phyloP scores from a whole-genome alignment of 1,284 basidiomycete genomes.

The Xerocomus minutiporus region DNA sequence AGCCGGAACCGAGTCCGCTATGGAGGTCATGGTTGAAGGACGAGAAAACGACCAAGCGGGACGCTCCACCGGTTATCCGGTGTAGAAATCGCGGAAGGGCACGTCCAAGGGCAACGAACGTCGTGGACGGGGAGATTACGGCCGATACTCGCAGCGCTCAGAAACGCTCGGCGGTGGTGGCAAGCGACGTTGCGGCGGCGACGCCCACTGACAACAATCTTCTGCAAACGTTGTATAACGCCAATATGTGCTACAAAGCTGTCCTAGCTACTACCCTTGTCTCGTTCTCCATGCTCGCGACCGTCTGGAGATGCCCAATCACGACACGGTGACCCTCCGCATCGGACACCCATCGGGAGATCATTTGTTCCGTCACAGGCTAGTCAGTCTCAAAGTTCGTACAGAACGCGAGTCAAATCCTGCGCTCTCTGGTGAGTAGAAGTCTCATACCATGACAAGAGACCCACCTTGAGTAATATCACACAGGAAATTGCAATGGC shows the following conservation, averaged over 20 bases:
- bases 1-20: conserved; percentile 55
- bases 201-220: conserved; percentile 25
- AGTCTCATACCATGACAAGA: background rate
- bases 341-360: conserved; percentile 8
- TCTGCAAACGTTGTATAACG: conserved; percentile 16
- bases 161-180: conserved; percentile 13
- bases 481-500: conserved; percentile 5
- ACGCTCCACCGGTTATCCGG: conserved; percentile 14
- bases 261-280: conserved; percentile 17
- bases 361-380: conserved; percentile 7
- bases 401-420: background rate
- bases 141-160: conserved; percentile 17
- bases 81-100: conserved; percentile 17
- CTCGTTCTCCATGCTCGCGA: background rate
- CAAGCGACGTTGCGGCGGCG: conserved; percentile 24
- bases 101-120: conserved; percentile 17
- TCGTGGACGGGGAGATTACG: conserved; percentile 19
- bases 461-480: conserved; percentile 13
- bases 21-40: conserved; percentile 51
- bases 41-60: conserved; percentile 23
- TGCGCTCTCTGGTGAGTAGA: background rate
- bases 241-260: conserved; percentile 7
- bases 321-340: background rate
- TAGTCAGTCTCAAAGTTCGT: too few species aligned
- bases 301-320: background rate